Conservation (phyloP, 2,329 filamentous ascomycete genomes). For the Colletotrichum lindemuthianum region DNA sequence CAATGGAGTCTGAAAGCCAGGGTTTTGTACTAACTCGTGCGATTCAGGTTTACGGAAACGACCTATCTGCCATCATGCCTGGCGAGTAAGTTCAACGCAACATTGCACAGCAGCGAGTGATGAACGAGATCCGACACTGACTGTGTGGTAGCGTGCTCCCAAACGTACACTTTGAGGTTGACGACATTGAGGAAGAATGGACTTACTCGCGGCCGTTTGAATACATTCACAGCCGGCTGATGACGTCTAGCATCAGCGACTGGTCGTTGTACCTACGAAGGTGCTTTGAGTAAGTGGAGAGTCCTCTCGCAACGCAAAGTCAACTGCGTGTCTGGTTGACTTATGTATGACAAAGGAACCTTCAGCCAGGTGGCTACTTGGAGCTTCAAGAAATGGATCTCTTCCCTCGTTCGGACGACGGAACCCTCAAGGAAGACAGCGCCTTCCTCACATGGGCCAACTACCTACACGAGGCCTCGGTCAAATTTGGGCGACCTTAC, state of each 20-base stretch:
- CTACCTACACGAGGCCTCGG: slow-evolving; percentile 40
- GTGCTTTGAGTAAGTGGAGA: slow-evolving; percentile 42
- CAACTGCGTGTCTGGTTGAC: no score
- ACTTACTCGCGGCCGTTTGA: slow-evolving; percentile 38
- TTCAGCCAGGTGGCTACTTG: slow-evolving; percentile 55
- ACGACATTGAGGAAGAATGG: slow-evolving; percentile 48
- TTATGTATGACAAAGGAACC: slow-evolving; percentile 35
- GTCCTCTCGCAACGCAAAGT: no score
- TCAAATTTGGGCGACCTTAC: not conserved
- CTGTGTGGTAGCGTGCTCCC: slow-evolving; percentile 46
- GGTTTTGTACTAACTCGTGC: no score
- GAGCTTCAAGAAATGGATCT: slow-evolving; percentile 55
- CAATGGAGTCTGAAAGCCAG: no score
- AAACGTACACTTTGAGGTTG: slow-evolving; percentile 55
- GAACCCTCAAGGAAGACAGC: slow-evolving; percentile 41
- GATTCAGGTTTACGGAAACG: slow-evolving; percentile 48
- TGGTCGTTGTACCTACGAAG: slow-evolving; percentile 37
- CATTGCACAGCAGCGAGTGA: not conserved
- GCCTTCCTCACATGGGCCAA: slow-evolving; percentile 43
- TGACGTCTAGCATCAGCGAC: not conserved
- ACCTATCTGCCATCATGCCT: slow-evolving; percentile 53
- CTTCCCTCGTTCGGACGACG: slow-evolving; percentile 52
- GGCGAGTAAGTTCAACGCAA: slow-evolving; percentile 39
- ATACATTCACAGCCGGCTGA: slow-evolving; percentile 16
- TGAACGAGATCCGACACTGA: not conserved